phyloP scores from a whole-genome alignment of 2,329 filamentous ascomycete genomes.

The Lachnellula arida region DNA sequence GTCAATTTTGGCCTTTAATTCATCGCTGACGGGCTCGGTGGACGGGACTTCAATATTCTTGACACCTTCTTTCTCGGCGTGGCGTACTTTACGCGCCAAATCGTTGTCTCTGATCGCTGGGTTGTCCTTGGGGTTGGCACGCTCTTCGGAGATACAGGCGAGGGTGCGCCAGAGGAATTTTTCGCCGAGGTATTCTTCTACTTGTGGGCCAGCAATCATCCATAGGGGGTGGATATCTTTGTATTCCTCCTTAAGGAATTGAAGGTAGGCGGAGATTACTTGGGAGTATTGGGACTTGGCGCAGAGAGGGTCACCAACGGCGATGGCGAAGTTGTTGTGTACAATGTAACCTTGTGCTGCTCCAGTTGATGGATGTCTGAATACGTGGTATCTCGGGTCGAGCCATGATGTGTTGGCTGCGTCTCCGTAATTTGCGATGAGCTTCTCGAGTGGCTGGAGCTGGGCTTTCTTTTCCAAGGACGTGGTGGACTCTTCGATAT shows the following conservation, averaged over 20 bases:
- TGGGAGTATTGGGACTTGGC: constrained; percentile 70
- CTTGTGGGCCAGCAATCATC: constrained; percentile 76
- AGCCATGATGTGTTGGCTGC: constrained; percentile 92
- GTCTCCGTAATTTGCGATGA: constrained; percentile 94
- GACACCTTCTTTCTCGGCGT: constrained; percentile 79
- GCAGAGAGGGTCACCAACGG: constrained; percentile 83
- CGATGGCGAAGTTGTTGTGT: constrained; percentile 72
- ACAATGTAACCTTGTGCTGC: constrained; percentile 81
- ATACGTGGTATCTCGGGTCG: constrained; percentile 82
- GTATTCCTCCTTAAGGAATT: constrained; percentile 65
- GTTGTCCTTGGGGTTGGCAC: constrained; percentile 69
- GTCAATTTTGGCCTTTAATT: constrained; percentile 66
- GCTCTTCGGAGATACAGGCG: constrained; percentile 84
- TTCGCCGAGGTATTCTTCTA: constrained; percentile 74
- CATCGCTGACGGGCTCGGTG: constrained; percentile 59
- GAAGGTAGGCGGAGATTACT: constrained; percentile 69
- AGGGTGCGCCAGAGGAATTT: constrained; percentile 84
- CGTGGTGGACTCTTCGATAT: constrained; percentile 11
- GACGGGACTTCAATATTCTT: constrained; percentile 69
- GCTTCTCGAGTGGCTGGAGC: constrained; percentile 72
- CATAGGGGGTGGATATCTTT: constrained; percentile 77
- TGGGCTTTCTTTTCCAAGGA: constrained; percentile 27
- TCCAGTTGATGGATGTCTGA: constrained; percentile 74
- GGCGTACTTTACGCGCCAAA: constrained; percentile 74
- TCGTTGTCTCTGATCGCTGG: constrained; percentile 67